Evolutionary conservation across 768 basidiomycete species (phyloP).

Genomic region (Suillus subluteus): DNA sequence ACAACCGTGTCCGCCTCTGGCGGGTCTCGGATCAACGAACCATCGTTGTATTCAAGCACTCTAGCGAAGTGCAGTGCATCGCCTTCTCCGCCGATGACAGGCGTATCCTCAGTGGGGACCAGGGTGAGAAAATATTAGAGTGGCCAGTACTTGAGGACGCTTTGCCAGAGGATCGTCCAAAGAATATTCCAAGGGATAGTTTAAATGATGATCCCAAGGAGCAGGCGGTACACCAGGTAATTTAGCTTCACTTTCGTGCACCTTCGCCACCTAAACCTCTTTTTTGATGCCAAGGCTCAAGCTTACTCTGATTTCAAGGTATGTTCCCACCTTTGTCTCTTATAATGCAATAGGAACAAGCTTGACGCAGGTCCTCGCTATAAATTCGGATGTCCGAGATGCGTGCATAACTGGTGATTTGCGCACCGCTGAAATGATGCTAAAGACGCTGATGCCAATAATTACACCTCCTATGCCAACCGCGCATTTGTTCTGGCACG

Average conservation of each 20-base stretch:
- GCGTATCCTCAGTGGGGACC: neutral
- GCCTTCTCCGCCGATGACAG: neutral
- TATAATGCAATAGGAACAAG: neutral
- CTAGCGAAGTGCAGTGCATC: neutral
- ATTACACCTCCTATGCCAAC: neutral
- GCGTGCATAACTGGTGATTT: neutral
- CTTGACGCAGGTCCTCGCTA: neutral
- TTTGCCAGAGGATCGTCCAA: neutral
- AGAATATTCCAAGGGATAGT: neutral
- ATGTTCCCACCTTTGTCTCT: neutral
- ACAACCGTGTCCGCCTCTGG: neutral
- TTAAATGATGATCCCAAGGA: neutral
- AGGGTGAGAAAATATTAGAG: neutral
- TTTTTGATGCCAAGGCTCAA: neutral
- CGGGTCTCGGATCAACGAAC: neutral
- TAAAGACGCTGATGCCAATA: neutral
- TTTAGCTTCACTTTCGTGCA: neutral
- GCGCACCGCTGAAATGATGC: neutral
- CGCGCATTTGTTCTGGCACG: neutral
- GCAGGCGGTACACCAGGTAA: neutral
- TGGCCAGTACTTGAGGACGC: neutral
- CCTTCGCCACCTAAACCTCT: neutral
- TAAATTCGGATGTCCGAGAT: neutral
- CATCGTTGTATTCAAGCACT: neutral
- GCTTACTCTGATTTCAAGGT: neutral